phyloP scores from a whole-genome alignment of 139 green algal genomes.

The Pseudopediastrum boryanum region DNA sequence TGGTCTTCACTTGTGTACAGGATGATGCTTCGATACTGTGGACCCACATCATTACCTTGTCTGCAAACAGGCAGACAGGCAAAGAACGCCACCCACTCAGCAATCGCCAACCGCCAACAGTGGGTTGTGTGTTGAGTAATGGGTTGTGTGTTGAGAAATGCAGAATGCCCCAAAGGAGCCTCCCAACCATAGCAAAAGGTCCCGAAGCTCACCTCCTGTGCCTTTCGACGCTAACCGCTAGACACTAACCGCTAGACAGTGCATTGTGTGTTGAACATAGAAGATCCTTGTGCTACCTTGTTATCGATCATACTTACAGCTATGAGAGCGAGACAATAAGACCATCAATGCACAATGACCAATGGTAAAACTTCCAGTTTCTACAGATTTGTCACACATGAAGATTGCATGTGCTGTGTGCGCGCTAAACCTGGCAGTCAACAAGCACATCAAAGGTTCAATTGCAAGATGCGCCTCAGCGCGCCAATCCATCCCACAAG shows the following conservation, averaged over 20 bases:
- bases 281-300: background rate
- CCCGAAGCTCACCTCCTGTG: no score
- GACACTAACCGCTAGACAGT: no score
- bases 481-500: background rate
- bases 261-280: no score
- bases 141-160: background rate
- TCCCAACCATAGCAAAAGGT: background rate
- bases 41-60: slow-evolving; percentile 73
- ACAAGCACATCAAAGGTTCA: background rate
- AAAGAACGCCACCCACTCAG: no score
- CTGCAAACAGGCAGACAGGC: background rate
- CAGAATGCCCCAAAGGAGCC: background rate
- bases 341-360: background rate
- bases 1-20: slow-evolving; percentile 79
- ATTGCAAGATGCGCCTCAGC: background rate
- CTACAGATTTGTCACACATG: background rate
- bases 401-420: background rate
- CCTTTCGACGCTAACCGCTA: no score
- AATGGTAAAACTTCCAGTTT: background rate
- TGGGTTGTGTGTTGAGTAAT: no score
- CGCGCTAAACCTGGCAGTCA: background rate
- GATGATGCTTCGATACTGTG: slow-evolving; percentile 83
- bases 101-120: no score
- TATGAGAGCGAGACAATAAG: background rate
- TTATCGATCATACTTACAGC: background rate